These are phyloP conservation scores for Phaeoacremonium minimum DNA, from an alignment of 2,329 filamentous ascomycete genomes.

Conservation along the genomic window DNA sequence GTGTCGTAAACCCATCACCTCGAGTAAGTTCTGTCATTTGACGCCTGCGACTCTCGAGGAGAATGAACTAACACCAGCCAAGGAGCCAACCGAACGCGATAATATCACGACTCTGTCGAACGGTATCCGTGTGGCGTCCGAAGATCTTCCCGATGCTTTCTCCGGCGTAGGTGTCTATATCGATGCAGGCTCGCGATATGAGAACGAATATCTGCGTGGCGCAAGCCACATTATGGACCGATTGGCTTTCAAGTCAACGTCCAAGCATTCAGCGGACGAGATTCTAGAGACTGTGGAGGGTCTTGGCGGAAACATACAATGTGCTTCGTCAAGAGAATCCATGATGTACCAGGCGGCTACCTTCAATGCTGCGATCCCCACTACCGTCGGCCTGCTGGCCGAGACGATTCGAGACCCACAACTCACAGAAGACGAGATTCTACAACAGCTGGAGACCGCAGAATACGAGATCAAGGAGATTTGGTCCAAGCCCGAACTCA, in stretches of 20 bases:
- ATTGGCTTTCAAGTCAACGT: constrained; percentile 88
- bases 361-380: constrained; percentile 88
- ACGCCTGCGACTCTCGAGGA: too few relatives aligned
- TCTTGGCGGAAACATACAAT: constrained; percentile 93
- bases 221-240: constrained; percentile 96
- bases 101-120: constrained; percentile 85
- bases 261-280: constrained; percentile 66
- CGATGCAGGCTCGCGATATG: constrained; percentile 91
- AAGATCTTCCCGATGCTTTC: constrained; percentile 91
- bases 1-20: too few relatives aligned
- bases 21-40: too few relatives aligned
- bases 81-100: constrained; percentile 86
- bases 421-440: constrained; percentile 83
- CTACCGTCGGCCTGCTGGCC: constrained; percentile 77
- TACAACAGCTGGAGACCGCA: constrained; percentile 82
- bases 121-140: constrained; percentile 89
- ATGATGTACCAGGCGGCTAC: constrained; percentile 99
- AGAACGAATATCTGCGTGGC: constrained; percentile 78
- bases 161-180: constrained; percentile 94
- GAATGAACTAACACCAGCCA: constrained; percentile 12
- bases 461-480: constrained; percentile 96
- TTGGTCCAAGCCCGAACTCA: constrained; percentile 95
- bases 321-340: constrained; percentile 88
- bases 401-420: constrained; percentile 87
- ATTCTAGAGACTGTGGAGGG: constrained; percentile 87